phyloP scores from a whole-genome alignment of 1,284 basidiomycete genomes.

The Cutaneotrichosporon sp. region DNA sequence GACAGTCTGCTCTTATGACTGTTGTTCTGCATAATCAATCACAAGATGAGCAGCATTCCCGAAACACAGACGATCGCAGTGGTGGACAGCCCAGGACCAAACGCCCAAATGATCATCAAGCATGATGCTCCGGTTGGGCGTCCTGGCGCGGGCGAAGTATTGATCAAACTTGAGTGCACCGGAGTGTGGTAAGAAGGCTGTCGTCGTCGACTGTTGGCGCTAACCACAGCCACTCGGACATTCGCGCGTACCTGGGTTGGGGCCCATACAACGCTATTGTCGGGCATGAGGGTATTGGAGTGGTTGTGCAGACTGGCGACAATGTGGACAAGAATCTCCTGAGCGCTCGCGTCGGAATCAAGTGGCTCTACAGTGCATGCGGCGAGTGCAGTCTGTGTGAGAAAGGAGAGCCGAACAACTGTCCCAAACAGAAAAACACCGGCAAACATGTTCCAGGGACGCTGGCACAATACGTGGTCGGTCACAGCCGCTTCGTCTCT shows the following conservation, averaged over 20 bases:
- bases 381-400: conserved; percentile 68
- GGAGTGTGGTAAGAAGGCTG: conserved; percentile 47
- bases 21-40: too few relatives aligned
- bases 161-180: conserved; percentile 47
- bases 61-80: not conserved
- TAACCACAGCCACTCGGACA: conserved; percentile 56
- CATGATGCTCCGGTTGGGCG: conserved; percentile 1
- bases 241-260: conserved; percentile 53
- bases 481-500: conserved; percentile 63
- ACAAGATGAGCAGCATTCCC: too few relatives aligned
- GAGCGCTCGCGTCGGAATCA: conserved; percentile 60
- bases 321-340: conserved; percentile 18
- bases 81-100: not conserved
- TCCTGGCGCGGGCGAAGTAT: not conserved
- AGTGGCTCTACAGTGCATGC: conserved; percentile 63
- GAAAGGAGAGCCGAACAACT: conserved; percentile 58
- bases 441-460: conserved; percentile 65
- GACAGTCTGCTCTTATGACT: too few relatives aligned
- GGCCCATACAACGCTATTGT: conserved; percentile 52
- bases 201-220: not conserved
- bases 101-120: not conserved
- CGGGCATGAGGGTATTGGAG: conserved; percentile 52
- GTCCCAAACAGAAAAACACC: conserved; percentile 58
- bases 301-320: conserved; percentile 72
- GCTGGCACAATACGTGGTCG: conserved; percentile 17